Base-by-base conservation (phyloP, 176 grass and related monocot genomes). In the Otatea glauca region DNA sequence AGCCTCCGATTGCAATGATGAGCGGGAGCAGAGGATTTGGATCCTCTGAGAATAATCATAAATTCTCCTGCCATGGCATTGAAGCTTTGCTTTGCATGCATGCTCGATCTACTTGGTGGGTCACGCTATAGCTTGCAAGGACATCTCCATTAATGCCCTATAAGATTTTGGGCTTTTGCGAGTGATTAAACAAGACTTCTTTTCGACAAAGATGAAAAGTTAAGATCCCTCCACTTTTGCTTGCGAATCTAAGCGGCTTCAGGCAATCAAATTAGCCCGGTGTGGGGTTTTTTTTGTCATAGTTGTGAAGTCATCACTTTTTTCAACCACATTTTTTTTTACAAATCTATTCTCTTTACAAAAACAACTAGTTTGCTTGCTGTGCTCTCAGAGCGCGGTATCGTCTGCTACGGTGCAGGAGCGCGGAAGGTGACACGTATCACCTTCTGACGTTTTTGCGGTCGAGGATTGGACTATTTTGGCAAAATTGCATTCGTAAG, bases 41-140 rank as follows among this genome's bases (percentile, higher is more conserved):
- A 87, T 79, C 84, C 44, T 68, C 50, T 9, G 60, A 74, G 88
- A 83, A 90, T 74, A 83, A 83, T 74, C 88, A 68, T 83, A 74
- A 79, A 90, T 68, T 67, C 59, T 37, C 41, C 67, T 83, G 84
- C 41, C 74, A 83, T 66, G 21, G 17, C 83, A 77, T 86, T 77
- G 44, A 86, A 86, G 77, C 83, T 42, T 84, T 65, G 80, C 68
- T 75, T 35, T 12, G 34, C 59, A 84, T 53, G 32, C 70, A 20
- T 4, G 59, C 5, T 42, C 44, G 29, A 75, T 75, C 81, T 56
- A 25, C 63, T 39, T 32, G 45, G 35, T 9, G 51, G 72, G 48
- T 42, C 61, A 7, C 5, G 27, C 61, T 34, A 34, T 64, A 8
- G 48, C 7, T 48, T 14, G 74, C 83, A 66, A 86, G 65, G 83